A percentile compares a stretch with the other conserved stretches of the same genome.
These are phyloP conservation scores for Paramecium pentaurelia DNA, from an alignment of 73 alveolate genomes.

Conservation along the genomic window DNA sequence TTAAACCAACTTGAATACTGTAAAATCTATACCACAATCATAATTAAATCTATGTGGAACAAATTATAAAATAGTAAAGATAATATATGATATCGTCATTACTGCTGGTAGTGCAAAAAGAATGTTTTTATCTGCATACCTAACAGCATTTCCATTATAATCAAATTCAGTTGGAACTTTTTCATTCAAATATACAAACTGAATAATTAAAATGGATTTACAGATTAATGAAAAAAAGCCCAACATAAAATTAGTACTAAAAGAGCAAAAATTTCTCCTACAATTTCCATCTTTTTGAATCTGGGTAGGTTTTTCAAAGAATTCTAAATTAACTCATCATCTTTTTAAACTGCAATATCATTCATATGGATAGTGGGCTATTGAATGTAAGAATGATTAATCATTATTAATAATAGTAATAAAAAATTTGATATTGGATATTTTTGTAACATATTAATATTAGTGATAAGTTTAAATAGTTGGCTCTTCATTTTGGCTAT, in stretches of 20 bases:
- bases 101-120: conserved; percentile 35
- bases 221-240: conserved; percentile 22
- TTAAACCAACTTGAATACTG: background rate
- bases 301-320: conserved; percentile 20
- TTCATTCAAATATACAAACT: background rate
- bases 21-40: background rate
- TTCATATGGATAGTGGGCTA: conserved; percentile 4
- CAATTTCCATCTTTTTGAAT: background rate
- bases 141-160: background rate
- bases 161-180: conserved; percentile 37
- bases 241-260: background rate
- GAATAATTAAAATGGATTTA: background rate
- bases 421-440: too few species aligned
- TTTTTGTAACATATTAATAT: too few species aligned
- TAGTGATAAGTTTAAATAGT: too few species aligned
- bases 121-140: conserved; percentile 19
- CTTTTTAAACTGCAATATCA: background rate
- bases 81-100: background rate
- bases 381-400: background rate
- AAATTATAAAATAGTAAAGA: background rate
- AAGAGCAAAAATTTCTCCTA: background rate
- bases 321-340: background rate
- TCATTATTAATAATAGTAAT: background rate
- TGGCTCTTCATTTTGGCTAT: too few species aligned
- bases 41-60: conserved; percentile 31